Base-by-base conservation (phyloP, 495 filamentous ascomycete species). In the Recurvomyces mirabilis region DNA sequence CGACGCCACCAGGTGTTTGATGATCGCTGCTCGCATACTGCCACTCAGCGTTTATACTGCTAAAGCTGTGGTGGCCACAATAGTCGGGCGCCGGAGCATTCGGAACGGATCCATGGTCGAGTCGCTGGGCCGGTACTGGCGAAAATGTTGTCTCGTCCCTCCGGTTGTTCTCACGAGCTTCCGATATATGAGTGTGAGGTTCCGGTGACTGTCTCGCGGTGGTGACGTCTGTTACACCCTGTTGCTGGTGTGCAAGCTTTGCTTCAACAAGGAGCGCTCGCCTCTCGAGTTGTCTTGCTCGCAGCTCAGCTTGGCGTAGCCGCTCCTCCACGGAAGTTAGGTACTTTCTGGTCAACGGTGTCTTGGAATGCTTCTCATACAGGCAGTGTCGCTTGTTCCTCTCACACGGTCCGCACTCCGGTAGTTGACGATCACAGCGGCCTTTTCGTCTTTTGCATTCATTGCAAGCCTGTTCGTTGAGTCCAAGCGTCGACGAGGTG, bases 361-460 rank as follows among this genome's bases (percentile, higher is more conserved):
- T 57, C 4, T 46, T 38, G 14, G 41, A 34, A 28, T 51, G 50
- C 22, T 51, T 56, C 36, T 60, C 53, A 39, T 60, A 60, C 11
- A 56, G 41, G 39, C 58, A 60, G 17, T 56, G 53, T 11, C 56
- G 28, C 25, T 50, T 45, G 41, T 55, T 45, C 13, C 32, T 33
- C 6, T 10, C 13, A 17, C 42, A 45, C 3, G 42, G 42, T 17
- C 31, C 33, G 20, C 42, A 45, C 24, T 45, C 42, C 12, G 42
- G 42, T n/a, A 45, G 31, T n/a, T 38, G 18, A 3, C 42, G 18
- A 19, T 37, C 32, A 22, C 42, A 45, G 14, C 23, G 7, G 3
- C 42, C 42, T 28, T 45, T 45, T 4, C 42, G 17, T 25, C 42
- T 6, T 19, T 20, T 26, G 24, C 42, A 45, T 20, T 45, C 42